Base-by-base conservation (phyloP, 495 filamentous ascomycete genomes). In the Penicillium ochrochloron region DNA sequence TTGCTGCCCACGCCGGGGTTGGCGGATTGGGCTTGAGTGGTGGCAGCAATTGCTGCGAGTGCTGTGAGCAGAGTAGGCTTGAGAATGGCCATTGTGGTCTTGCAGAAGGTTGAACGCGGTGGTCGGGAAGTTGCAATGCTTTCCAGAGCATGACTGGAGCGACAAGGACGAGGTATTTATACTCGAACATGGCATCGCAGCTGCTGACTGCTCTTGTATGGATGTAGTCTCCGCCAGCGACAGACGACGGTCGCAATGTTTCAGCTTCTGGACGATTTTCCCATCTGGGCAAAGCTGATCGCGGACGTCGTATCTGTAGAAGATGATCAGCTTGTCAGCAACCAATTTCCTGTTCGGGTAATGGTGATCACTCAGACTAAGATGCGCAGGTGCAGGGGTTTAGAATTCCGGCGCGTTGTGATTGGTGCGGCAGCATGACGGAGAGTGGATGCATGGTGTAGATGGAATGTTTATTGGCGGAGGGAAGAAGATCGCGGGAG, bases 1-100 rank as follows among this genome's bases (percentile, higher is more conserved):
- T 74, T 75, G 14, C 57, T 57, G 10, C 71, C 71, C 17, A 75
- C 51, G 23, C 72, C 70, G 19, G 73, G 71, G 58, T 75, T 64
- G 12, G 63, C 55, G 53, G 70, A 73, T 41, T 75, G 72, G 23
- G 71, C 72, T 29, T 55, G 48, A 15, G 57, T 61, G 19, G 11
- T 50, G 17, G 56, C 23, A 15, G 61, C 60, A 0, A 48, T 10
- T 10, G 56, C 57, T 14, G 46, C 65, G 33, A 71, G 29, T 27
- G 61, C 62, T 25, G 59, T 54, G 31, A 69, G 37, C n/a, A 61
- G 12, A 17, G 59, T 27, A 2, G 64, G 25, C 44, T 70, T 69
- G 37, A 64, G 9, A 21, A 64, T 42, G 14, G 55, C 39, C 63
- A 66, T 68, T 48, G n/a, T 42, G 23, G 35, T 8, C 19, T 35